Conservation (phyloP, 164 flowering plant species). For the Liquidambar formosana region DNA sequence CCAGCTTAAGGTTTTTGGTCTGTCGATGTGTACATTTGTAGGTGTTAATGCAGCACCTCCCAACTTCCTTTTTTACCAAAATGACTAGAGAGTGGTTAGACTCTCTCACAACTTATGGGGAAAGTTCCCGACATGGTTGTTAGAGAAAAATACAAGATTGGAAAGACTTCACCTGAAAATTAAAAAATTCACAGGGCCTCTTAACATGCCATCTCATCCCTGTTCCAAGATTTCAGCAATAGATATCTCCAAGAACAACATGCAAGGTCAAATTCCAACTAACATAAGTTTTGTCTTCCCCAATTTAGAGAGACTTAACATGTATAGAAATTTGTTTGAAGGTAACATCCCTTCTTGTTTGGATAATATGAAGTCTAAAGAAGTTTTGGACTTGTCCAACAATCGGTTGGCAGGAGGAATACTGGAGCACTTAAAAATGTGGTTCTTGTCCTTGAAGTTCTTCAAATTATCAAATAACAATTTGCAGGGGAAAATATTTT, state of each 20-base stretch:
- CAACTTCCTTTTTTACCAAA: neutral
- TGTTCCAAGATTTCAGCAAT: neutral
- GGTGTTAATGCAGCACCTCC: neutral
- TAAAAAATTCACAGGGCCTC: neutral
- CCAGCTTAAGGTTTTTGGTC: neutral
- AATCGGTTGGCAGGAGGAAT: slow-evolving; percentile 5
- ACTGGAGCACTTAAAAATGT: neutral
- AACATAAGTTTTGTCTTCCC: slow-evolving; percentile 1
- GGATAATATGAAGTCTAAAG: slow-evolving; percentile 1
- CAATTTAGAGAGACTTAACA: neutral
- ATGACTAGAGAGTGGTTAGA: neutral
- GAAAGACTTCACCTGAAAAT: neutral
- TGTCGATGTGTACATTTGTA: neutral
- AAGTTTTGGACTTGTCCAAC: slow-evolving; percentile 1
- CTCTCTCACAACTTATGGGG: neutral
- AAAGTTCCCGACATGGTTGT: slow-evolving; percentile 2
- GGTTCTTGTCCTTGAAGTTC: neutral
- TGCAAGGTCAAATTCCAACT: slow-evolving; percentile 5
- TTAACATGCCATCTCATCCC: neutral
- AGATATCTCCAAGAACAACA: slow-evolving; percentile 4
- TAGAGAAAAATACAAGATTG: slow-evolving; percentile 3
- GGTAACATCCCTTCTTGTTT: slow-evolving; percentile 12
- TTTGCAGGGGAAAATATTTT: slow-evolving; percentile 9
- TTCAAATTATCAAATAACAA: slow-evolving; percentile 5
- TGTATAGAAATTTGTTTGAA: slow-evolving; percentile 5